phyloP scores from a whole-genome alignment of 2,329 filamentous ascomycete genomes.

The Fusarium cicatricum region DNA sequence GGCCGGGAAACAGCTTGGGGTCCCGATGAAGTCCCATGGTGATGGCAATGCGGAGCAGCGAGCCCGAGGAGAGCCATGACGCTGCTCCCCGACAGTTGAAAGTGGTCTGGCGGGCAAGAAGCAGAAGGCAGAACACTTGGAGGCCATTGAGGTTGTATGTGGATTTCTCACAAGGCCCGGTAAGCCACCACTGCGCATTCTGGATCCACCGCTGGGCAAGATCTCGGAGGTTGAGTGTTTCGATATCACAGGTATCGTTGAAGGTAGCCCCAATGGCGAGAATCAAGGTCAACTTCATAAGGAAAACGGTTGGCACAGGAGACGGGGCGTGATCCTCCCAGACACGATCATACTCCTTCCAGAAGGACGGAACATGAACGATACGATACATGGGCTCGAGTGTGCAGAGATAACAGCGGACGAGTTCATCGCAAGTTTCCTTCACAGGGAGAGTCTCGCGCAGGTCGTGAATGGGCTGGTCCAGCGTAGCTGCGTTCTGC shows the following conservation, averaged over 20 bases:
- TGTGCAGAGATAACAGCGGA: conserved; percentile 38
- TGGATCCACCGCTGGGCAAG: conserved; percentile 40
- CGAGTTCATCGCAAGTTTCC: conserved; percentile 31
- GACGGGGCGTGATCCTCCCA: conserved; percentile 22
- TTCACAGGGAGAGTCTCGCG: conserved; percentile 28
- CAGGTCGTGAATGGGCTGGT: conserved; percentile 32
- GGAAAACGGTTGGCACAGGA: conserved; percentile 20
- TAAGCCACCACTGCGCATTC: conserved; percentile 42
- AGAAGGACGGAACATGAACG: conserved; percentile 36
- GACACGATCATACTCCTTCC: conserved; percentile 33
- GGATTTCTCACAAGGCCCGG: conserved; percentile 36
- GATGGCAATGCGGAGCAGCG: conserved; percentile 37
- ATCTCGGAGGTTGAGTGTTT: conserved; percentile 19
- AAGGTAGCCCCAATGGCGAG: conserved; percentile 39
- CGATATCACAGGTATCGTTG: conserved; percentile 16
- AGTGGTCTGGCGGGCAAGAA: conserved; percentile 38
- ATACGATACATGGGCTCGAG: conserved; percentile 40
- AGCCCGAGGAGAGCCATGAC: conserved; percentile 39
- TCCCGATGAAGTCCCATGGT: conserved; percentile 41
- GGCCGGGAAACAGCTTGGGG: conserved; percentile 28
- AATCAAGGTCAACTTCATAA: conserved; percentile 35
- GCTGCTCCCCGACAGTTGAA: conserved; percentile 40
- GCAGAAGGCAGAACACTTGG: conserved; percentile 37
- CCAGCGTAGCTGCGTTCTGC: conserved; percentile 20
- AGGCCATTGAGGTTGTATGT: conserved; percentile 39